A percentile compares a stretch with the other conserved stretches of the same genome.
phyloP scores from a whole-genome alignment of 2,329 filamentous ascomycete species.

The Fusarium albidum region DNA sequence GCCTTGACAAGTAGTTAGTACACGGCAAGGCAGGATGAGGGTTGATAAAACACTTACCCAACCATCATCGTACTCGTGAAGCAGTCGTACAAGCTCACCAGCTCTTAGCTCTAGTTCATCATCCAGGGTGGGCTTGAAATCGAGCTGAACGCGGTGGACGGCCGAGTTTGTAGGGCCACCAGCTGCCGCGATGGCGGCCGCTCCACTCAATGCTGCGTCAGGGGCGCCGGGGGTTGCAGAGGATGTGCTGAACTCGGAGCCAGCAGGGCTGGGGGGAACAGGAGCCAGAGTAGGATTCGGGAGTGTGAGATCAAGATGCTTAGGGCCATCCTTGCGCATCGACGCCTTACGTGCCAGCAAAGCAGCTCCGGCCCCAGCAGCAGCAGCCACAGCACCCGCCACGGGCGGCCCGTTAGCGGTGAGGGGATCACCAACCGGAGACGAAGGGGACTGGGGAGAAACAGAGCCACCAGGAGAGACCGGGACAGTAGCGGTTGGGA shows the following conservation, averaged over 20 bases:
- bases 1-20: constrained; percentile 64
- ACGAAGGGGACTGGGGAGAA: constrained; percentile 21
- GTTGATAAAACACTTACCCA: constrained; percentile 73
- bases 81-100: constrained; percentile 84
- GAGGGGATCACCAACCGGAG: constrained; percentile 45
- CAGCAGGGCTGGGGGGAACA: constrained; percentile 66
- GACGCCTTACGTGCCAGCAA: constrained; percentile 63
- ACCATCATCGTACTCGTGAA: constrained; percentile 98
- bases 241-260: constrained; percentile 68
- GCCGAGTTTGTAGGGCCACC: constrained; percentile 67
- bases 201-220: constrained; percentile 54
- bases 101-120: constrained; percentile 86
- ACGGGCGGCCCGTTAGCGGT: constrained; percentile 50
- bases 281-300: constrained; percentile 45
- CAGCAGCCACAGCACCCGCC: constrained; percentile 34
- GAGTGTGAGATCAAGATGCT: constrained; percentile 63
- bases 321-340: constrained; percentile 60
- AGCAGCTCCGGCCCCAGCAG: constrained; percentile 49
- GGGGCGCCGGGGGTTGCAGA: constrained; percentile 58
- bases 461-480: constrained; percentile 10
- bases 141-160: constrained; percentile 92
- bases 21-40: neutral
- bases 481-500: constrained; percentile 30
- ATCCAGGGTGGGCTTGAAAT: constrained; percentile 91
- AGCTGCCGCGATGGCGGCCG: constrained; percentile 68